Percentiles rank a stretch among this genome's conserved stretches.
phyloP scores from a whole-genome alignment of 495 filamentous ascomycete species.

The Aspergillus egyptiacus region DNA sequence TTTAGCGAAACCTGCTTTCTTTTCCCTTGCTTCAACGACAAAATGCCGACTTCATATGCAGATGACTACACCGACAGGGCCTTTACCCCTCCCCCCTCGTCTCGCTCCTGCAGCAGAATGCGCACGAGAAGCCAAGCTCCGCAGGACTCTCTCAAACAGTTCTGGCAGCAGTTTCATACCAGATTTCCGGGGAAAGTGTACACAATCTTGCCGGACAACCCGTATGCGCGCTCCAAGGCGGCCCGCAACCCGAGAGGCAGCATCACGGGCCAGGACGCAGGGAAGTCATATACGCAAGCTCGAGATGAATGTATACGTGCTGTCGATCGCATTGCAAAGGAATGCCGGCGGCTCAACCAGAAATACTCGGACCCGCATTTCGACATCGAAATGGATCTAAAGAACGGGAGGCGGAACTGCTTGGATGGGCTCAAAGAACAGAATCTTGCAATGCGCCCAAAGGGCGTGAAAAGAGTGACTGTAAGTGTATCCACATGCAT shows the following conservation, averaged over 20 bases:
- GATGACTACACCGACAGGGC: slow-evolving; percentile 27
- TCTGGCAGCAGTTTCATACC: slow-evolving; percentile 72
- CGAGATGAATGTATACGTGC: slow-evolving; percentile 61
- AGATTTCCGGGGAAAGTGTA: slow-evolving; percentile 57
- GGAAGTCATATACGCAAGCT: slow-evolving; percentile 67
- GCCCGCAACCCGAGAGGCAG: slow-evolving; percentile 47
- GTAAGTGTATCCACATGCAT: slow-evolving; percentile 26
- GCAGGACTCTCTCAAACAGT: slow-evolving; percentile 66
- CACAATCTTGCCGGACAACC: slow-evolving; percentile 67
- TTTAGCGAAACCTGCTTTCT: background rate
- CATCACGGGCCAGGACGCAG: slow-evolving; percentile 50
- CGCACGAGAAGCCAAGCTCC: slow-evolving; percentile 52
- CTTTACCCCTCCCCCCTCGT: slow-evolving; percentile 29
- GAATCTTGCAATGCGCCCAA: slow-evolving; percentile 44
- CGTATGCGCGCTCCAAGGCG: slow-evolving; percentile 58
- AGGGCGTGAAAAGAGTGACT: slow-evolving; percentile 59
- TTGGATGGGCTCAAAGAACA: slow-evolving; percentile 52
- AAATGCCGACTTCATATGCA: slow-evolving; percentile 22
- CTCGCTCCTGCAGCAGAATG: slow-evolving; percentile 33
- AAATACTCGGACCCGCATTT: slow-evolving; percentile 89
- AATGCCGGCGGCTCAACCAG: slow-evolving; percentile 79
- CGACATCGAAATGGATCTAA: slow-evolving; percentile 77
- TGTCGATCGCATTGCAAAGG: slow-evolving; percentile 74
- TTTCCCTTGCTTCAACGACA: background rate
- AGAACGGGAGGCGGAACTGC: slow-evolving; percentile 52